Evolutionary conservation across 2,329 filamentous ascomycete species (phyloP).

Genomic region (Periconia sp.): DNA sequence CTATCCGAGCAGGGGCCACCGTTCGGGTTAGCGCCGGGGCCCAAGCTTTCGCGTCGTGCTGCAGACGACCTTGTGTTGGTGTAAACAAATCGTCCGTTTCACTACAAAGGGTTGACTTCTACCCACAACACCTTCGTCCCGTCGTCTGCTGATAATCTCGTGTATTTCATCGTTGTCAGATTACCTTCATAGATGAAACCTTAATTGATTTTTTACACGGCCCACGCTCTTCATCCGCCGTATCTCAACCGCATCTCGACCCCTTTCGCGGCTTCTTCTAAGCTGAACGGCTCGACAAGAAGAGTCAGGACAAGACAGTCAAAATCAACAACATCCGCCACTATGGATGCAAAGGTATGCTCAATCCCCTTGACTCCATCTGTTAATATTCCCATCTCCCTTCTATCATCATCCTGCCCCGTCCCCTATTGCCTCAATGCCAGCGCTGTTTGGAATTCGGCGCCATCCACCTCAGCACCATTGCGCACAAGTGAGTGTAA

Average conservation of each 20-base stretch:
- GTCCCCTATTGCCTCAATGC: background rate
- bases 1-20: background rate
- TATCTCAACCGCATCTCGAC: slow-evolving; percentile 22
- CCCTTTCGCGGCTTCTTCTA: slow-evolving; percentile 26
- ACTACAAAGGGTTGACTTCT: background rate
- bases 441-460: background rate
- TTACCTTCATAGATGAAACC: slow-evolving; percentile 37
- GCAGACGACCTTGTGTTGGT: background rate
- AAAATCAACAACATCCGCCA: background rate
- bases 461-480: slow-evolving; percentile 1
- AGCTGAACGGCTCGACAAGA: slow-evolving; percentile 6
- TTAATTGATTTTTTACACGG: slow-evolving; percentile 39
- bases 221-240: slow-evolving; percentile 3
- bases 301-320: too few species aligned
- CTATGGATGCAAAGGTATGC: slow-evolving; percentile 51
- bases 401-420: background rate
- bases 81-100: slow-evolving; percentile 1
- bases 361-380: too few species aligned
- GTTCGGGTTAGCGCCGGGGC: background rate
- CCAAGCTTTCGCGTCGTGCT: background rate
- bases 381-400: background rate
- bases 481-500: slow-evolving; percentile 1
- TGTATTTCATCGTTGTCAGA: slow-evolving; percentile 43
- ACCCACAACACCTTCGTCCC: slow-evolving; percentile 17
- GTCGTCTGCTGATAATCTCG: slow-evolving; percentile 18